Evolutionary conservation across 1,139 yeast genomes (phyloP).

Genomic region (Casaregolazyma suthepensis): DNA sequence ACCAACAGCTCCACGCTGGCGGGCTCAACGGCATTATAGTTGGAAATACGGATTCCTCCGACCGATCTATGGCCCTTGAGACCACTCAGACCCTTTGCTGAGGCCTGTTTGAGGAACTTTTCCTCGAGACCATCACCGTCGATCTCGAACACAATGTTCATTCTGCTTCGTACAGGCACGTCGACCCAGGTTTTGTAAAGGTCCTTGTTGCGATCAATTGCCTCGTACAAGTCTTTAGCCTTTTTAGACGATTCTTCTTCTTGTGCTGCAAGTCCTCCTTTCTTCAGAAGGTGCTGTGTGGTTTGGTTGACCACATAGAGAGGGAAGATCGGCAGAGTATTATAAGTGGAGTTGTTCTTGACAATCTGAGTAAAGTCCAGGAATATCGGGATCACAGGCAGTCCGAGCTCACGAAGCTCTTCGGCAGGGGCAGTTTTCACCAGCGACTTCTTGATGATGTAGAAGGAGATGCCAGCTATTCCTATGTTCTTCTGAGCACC

Average conservation of each 20-base stretch:
- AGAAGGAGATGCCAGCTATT: constrained; percentile 87
- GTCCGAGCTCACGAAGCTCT: constrained; percentile 49
- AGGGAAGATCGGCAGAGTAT: constrained; percentile 91
- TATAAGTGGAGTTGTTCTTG: constrained; percentile 84
- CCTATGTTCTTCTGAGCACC: constrained; percentile 99
- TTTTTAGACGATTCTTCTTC: constrained; percentile 53
- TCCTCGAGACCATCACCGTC: constrained; percentile 54
- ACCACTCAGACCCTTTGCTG: constrained; percentile 55
- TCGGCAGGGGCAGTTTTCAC: constrained; percentile 63
- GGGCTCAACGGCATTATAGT: constrained; percentile 74
- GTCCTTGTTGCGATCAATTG: constrained; percentile 58
- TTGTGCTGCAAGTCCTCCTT: constrained; percentile 58
- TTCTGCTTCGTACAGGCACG: constrained; percentile 60
- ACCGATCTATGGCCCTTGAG: constrained; percentile 95
- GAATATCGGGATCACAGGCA: constrained; percentile 83
- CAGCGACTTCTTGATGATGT: constrained; percentile 76
- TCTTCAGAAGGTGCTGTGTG: constrained; percentile 50
- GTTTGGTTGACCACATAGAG: constrained; percentile 80
- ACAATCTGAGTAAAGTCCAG: constrained; percentile 83
- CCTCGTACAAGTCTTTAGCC: constrained; percentile 55
- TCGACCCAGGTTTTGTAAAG: constrained; percentile 65
- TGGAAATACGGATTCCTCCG: constrained; percentile 92
- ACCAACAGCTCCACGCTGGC: constrained; percentile 58
- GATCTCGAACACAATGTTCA: constrained; percentile 90
- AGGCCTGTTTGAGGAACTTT: constrained; percentile 60